phyloP scores from a whole-genome alignment of 1,139 yeast species.

The Suhomyces guaymorum region DNA sequence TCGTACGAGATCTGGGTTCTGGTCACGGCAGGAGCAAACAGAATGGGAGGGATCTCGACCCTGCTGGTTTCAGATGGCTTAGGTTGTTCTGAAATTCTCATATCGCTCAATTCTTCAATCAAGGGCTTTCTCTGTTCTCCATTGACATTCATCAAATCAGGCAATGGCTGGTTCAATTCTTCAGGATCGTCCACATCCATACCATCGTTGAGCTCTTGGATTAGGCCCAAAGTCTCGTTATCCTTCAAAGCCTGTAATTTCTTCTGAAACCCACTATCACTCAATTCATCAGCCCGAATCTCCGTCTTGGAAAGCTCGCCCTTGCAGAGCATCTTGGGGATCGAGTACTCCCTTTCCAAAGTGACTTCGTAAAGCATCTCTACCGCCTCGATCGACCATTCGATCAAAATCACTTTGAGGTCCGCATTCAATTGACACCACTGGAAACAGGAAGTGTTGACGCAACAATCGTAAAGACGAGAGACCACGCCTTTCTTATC shows the following conservation, averaged over 20 bases:
- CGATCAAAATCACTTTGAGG: constrained; percentile 49
- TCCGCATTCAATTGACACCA: constrained; percentile 61
- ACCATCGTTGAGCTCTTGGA: constrained; percentile 35
- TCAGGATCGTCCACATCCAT: constrained; percentile 14
- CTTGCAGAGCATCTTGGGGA: constrained; percentile 65
- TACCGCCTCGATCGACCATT: constrained; percentile 69
- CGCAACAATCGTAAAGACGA: constrained; percentile 74
- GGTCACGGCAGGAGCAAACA: constrained; percentile 2
- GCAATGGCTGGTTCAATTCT: no score
- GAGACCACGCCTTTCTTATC: constrained; percentile 74
- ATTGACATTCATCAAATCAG: constrained; percentile 22
- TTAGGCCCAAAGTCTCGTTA: constrained; percentile 43
- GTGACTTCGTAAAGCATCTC: constrained; percentile 49
- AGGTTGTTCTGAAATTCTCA: no score
- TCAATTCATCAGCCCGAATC: constrained; percentile 33
- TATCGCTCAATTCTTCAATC: constrained; percentile 42
- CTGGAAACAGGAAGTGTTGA: constrained; percentile 58
- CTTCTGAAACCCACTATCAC: constrained; percentile 35
- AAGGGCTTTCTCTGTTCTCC: constrained; percentile 27
- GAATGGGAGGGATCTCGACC: no score
- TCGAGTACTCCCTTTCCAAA: constrained; percentile 44
- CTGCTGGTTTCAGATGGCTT: no score
- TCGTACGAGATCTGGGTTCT: constrained; percentile 8
- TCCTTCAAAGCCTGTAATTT: constrained; percentile 34
- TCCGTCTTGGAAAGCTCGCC: constrained; percentile 50